Evolutionary conservation across 164 flowering plant genomes (phyloP).

Genomic region (Nymphaea colorata): DNA sequence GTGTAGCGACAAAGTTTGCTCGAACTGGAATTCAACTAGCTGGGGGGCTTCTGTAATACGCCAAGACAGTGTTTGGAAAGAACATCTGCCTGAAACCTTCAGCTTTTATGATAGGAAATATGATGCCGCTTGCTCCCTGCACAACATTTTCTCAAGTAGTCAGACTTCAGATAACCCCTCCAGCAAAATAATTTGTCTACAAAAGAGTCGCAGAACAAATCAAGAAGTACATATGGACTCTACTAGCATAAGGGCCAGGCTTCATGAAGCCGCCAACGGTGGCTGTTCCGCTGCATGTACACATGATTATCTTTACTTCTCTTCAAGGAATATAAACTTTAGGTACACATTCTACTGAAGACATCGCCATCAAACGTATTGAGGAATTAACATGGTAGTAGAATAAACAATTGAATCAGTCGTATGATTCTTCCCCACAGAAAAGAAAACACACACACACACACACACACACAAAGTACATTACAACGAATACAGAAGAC

Average conservation of each 20-base stretch:
- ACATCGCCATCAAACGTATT: too few species aligned
- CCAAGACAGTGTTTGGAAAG: conserved; percentile 56
- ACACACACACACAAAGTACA: too few species aligned
- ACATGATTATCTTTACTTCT: too few species aligned
- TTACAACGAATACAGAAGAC: too few species aligned
- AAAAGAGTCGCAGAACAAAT: neutral
- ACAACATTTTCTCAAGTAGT: neutral
- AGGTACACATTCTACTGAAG: too few species aligned
- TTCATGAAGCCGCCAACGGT: neutral
- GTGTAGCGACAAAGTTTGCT: neutral
- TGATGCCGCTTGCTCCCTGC: conserved; percentile 64
- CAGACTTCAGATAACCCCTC: neutral
- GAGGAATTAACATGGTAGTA: too few species aligned
- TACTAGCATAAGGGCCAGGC: neutral
- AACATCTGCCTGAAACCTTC: conserved; percentile 87
- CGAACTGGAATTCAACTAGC: neutral
- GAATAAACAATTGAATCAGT: too few species aligned
- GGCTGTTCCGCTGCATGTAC: neutral
- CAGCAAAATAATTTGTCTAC: too few species aligned
- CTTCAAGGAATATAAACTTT: too few species aligned
- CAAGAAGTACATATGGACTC: neutral
- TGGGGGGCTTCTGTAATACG: conserved; percentile 49
- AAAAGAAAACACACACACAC: too few species aligned
- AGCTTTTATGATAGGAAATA: conserved; percentile 63
- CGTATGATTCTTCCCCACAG: too few species aligned